phyloP scores from a whole-genome alignment of 148 eudicot species.

The Fagopyrum homotropicum region DNA sequence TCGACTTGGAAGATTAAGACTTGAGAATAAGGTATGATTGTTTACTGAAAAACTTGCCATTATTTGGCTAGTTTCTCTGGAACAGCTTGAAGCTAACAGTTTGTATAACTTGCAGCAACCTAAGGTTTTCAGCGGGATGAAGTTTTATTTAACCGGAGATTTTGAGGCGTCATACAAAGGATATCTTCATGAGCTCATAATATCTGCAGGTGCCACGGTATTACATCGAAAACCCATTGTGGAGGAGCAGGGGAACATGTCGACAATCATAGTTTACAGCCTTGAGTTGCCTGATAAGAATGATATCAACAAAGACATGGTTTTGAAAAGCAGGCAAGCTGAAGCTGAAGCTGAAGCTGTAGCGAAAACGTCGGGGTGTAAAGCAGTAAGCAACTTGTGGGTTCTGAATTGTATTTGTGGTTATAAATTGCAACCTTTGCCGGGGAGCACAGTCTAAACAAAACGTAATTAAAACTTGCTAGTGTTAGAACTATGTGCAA shows the following conservation, averaged over 20 bases:
- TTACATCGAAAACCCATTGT: slow-evolving; percentile 76
- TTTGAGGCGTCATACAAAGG: slow-evolving; percentile 63
- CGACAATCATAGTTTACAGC: slow-evolving; percentile 50
- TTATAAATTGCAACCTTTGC: slow-evolving; percentile 38
- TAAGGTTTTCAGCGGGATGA: slow-evolving; percentile 62
- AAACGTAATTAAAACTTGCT: too few species aligned
- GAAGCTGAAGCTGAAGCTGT: slow-evolving; percentile 73
- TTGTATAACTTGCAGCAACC: slow-evolving; percentile 54
- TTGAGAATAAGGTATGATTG: slow-evolving; percentile 50
- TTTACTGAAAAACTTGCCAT: background rate
- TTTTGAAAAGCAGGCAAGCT: slow-evolving; percentile 33
- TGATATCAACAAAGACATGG: slow-evolving; percentile 25
- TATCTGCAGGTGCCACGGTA: slow-evolving; percentile 72
- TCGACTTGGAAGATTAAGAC: slow-evolving; percentile 70
- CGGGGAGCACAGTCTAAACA: background rate
- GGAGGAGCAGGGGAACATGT: slow-evolving; percentile 18
- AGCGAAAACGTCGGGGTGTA: slow-evolving; percentile 46
- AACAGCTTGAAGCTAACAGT: background rate
- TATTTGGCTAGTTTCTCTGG: background rate
- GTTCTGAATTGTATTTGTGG: slow-evolving; percentile 77
- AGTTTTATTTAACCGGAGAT: slow-evolving; percentile 68
- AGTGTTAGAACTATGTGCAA: too few species aligned
- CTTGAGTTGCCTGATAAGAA: slow-evolving; percentile 54
- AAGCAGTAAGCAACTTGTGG: slow-evolving; percentile 66
- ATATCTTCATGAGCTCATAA: slow-evolving; percentile 71